These are phyloP conservation scores for Saccharum spontaneum DNA, from an alignment of 176 grass and related monocot genomes.

Conservation along the genomic window DNA sequence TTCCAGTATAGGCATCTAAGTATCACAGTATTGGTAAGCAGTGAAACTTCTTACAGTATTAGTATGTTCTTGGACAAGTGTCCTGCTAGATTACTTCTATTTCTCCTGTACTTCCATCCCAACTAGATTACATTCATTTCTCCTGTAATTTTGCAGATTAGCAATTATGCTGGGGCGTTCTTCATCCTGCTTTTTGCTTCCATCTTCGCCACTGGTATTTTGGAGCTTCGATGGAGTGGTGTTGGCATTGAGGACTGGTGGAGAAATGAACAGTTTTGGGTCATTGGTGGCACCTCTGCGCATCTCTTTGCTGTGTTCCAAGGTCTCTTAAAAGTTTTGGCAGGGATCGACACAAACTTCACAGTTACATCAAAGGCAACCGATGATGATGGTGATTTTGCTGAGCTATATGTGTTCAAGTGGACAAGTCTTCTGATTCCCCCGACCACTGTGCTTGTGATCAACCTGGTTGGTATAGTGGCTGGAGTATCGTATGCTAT, in stretches of 20 bases:
- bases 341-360: slow-evolving; percentile 84
- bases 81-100: background rate
- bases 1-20: background rate
- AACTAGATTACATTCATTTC: background rate
- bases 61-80: background rate
- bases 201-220: slow-evolving; percentile 72
- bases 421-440: slow-evolving; percentile 79
- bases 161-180: slow-evolving; percentile 70
- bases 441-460: slow-evolving; percentile 70
- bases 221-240: slow-evolving; percentile 73
- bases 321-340: slow-evolving; percentile 75
- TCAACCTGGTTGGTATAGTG: slow-evolving; percentile 79
- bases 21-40: slow-evolving; percentile 6
- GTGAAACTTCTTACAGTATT: background rate
- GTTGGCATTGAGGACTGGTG: slow-evolving; percentile 83
- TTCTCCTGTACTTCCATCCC: background rate
- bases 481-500: slow-evolving; percentile 78
- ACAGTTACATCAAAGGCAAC: slow-evolving; percentile 80
- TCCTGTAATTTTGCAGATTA: slow-evolving; percentile 58
- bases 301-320: slow-evolving; percentile 85
- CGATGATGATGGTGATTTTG: slow-evolving; percentile 78
- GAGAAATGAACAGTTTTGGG: slow-evolving; percentile 91
- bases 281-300: slow-evolving; percentile 82
- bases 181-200: slow-evolving; percentile 74
- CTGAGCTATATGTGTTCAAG: slow-evolving; percentile 76